Conservation (phyloP, 2,329 filamentous ascomycete species). For the Pseudocercospora macadamiae region DNA sequence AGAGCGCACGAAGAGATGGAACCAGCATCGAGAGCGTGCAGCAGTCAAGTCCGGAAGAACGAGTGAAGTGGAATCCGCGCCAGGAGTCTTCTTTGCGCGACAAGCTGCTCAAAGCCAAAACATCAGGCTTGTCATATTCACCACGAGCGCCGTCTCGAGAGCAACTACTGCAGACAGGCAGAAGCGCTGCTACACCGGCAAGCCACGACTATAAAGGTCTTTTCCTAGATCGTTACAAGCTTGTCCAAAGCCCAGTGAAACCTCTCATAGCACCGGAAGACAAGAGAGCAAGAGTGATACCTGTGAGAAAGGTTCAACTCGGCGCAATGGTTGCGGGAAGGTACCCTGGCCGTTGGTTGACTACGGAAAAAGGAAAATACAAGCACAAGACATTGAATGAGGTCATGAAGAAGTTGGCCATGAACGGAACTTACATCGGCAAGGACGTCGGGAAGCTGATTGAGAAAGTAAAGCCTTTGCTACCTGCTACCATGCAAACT, state of each 20-base stretch:
- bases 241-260: conserved; percentile 22
- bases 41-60: not conserved
- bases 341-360: conserved; percentile 12
- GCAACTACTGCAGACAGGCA: conserved; percentile 25
- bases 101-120: conserved; percentile 6
- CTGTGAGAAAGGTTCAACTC: conserved; percentile 16
- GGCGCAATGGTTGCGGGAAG: conserved; percentile 27
- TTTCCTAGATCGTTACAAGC: conserved; percentile 30
- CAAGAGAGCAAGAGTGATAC: not conserved
- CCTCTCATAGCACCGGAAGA: conserved; percentile 1
- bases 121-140: conserved; percentile 9
- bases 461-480: conserved; percentile 34
- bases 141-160: conserved; percentile 9
- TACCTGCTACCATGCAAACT: conserved; percentile 14
- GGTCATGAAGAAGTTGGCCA: conserved; percentile 25
- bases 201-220: conserved; percentile 28
- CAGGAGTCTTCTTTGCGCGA: conserved; percentile 4
- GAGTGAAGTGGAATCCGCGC: not conserved
- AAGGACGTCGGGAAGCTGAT: conserved; percentile 37
- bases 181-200: conserved; percentile 28
- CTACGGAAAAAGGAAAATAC: not conserved
- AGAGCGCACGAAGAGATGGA: conserved; percentile 18
- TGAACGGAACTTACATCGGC: conserved; percentile 32
- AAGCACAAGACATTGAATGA: conserved; percentile 28
- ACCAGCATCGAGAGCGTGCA: not conserved